Conservation (phyloP, 176 grass and related monocot species). For the Phyllostachys edulis region DNA sequence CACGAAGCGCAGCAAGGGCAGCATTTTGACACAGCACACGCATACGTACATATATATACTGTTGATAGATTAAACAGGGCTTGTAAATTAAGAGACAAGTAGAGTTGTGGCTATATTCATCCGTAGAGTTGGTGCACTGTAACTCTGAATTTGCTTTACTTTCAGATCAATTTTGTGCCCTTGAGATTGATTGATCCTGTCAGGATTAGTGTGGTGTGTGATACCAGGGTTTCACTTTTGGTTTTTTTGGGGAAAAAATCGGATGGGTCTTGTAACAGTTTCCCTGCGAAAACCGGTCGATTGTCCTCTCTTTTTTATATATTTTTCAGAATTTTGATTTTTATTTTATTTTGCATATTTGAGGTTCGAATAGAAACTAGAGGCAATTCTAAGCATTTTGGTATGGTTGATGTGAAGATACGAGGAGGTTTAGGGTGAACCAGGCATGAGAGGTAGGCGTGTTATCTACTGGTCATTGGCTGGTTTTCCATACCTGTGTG, state of each 20-base stretch:
- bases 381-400: background rate
- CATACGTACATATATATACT: background rate
- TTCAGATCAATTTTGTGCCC: background rate
- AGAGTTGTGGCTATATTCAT: background rate
- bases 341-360: background rate
- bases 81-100: background rate
- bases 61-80: background rate
- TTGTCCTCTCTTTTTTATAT: too few relatives aligned
- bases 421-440: background rate
- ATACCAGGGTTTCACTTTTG: background rate
- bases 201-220: background rate
- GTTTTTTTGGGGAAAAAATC: too few relatives aligned
- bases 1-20: slow-evolving; percentile 48
- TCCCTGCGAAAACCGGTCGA: too few relatives aligned
- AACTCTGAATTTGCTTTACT: background rate
- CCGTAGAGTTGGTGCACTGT: background rate
- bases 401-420: background rate
- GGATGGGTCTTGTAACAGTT: too few relatives aligned
- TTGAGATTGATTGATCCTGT: background rate
- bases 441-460: too few relatives aligned
- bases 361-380: background rate
- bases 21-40: slow-evolving; percentile 39
- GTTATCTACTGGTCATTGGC: too few relatives aligned
- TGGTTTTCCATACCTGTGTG: too few relatives aligned
- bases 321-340: too few relatives aligned